Evolutionary conservation across 768 basidiomycete genomes (phyloP), one percentile per base, ranked within the genome.

Genomic region (Pleurotus sapidus): DNA sequence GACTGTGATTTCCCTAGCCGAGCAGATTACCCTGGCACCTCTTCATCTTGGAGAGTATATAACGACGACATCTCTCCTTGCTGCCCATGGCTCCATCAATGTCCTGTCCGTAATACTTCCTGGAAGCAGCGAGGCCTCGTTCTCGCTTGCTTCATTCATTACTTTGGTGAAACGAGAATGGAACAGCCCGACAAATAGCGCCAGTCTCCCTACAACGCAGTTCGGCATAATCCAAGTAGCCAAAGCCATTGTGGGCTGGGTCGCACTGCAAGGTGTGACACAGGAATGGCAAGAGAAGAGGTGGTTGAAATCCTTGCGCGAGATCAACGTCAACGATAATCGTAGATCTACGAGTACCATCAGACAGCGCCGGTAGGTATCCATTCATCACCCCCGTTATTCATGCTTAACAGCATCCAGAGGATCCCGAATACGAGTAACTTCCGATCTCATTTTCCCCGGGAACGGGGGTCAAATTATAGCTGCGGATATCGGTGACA

Each of bases 111-210:
- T 81, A 40, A 84, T 91, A 61, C 88, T 90, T 66, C 86, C 87
- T 2, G 86, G 87, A 3, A 85, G 84, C 64, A 86, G 84, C 64
- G 91, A 92, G 59, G 86, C 90, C 2, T 87, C 88, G 15, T 93
- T 93, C 69, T 91, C 90, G 1, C 74, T 94, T 5, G 86, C 83
- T 7, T 85, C 89, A 8, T 92, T 93, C 70, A 87, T 93, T 55
- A 79, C 77, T 30, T 83, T 94, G 30, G 89, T 93, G n/a, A 83
- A 83, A 53, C 76, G 87, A 39, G 91, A 94, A 72, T 89, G 89
- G 87, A 76, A 77, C 59, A 75, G 83, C 39, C 81, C 83, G 46
- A 75, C 71, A 5, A 72, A 74, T 12, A 80, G 79, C 24, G 77
- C 80, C 11, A 74, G 74, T 18, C 74, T 84, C 20, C 88, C 89